A percentile compares a stretch with the other conserved stretches of the same genome.
Evolutionary conservation across 495 filamentous ascomycete genomes (phyloP).

Genomic region (Rostrohypoxylon terebratum): DNA sequence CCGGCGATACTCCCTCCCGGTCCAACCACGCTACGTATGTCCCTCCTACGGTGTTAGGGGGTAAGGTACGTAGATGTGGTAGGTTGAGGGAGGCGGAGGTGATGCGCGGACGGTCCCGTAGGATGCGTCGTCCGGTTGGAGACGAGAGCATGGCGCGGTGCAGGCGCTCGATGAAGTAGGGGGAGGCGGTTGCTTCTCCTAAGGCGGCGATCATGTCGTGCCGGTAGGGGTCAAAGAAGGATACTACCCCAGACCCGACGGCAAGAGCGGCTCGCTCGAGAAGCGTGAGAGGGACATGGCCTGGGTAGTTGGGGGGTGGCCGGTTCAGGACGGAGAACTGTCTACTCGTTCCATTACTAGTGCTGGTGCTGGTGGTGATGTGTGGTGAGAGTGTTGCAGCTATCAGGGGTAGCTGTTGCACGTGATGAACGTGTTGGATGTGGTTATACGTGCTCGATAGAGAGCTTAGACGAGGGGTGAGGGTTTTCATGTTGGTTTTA

Average conservation of each 20-base stretch:
- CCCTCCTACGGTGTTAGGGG: slow-evolving; percentile 80
- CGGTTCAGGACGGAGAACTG: slow-evolving; percentile 82
- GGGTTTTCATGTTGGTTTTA: slow-evolving; percentile 34
- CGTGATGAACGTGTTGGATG: slow-evolving; percentile 14
- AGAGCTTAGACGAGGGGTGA: slow-evolving; percentile 39
- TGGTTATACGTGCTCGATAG: slow-evolving; percentile 29
- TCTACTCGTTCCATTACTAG: slow-evolving; percentile 12
- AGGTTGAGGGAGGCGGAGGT: slow-evolving; percentile 81
- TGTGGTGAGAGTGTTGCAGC: neutral
- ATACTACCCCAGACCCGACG: slow-evolving; percentile 82
- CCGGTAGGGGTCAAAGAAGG: slow-evolving; percentile 81
- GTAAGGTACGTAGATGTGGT: slow-evolving; percentile 75
- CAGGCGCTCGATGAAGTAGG: slow-evolving; percentile 94
- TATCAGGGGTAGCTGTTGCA: slow-evolving; percentile 3
- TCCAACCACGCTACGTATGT: slow-evolving; percentile 91
- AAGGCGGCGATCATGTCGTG: slow-evolving; percentile 93
- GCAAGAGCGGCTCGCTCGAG: slow-evolving; percentile 82
- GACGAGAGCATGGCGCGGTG: slow-evolving; percentile 88
- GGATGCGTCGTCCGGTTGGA: slow-evolving; percentile 89
- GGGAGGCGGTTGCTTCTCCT: slow-evolving; percentile 92
- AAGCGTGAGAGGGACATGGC: slow-evolving; percentile 88
- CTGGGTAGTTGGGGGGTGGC: slow-evolving; percentile 85
- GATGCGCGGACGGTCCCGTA: slow-evolving; percentile 89
- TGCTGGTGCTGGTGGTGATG: neutral
- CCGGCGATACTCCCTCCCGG: slow-evolving; percentile 89